Evolutionary conservation across 2,329 filamentous ascomycete species (phyloP).

Genomic region (Fusarium verticillioides): DNA sequence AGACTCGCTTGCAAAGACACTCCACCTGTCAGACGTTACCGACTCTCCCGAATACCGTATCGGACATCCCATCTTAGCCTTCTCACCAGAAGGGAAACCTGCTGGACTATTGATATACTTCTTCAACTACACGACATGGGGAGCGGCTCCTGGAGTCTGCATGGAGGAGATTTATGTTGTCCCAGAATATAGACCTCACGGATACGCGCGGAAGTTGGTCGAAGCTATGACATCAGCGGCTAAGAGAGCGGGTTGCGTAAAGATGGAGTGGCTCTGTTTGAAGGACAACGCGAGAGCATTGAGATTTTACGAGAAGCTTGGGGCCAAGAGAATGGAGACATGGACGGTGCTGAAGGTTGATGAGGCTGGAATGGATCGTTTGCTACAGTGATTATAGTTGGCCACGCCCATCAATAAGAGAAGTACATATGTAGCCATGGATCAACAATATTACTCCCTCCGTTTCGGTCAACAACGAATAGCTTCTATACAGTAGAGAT

Average conservation of each 20-base stretch:
- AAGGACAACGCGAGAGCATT: not conserved
- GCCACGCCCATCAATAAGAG: fast-evolving
- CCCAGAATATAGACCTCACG: not conserved
- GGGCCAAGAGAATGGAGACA: not conserved
- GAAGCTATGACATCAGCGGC: not conserved
- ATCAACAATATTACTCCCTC: too few species aligned
- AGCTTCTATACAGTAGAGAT: not conserved
- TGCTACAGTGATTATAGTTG: not conserved
- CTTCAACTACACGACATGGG: slow-evolving; percentile 11
- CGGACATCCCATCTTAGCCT: not conserved
- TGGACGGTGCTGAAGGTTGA: slow-evolving; percentile 12
- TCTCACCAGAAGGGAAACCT: not conserved
- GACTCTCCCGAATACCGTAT: not conserved
- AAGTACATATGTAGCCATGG: not conserved
- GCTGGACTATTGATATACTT: slow-evolving; percentile 8
- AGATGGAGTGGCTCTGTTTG: slow-evolving; percentile 17
- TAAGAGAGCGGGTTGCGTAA: not conserved
- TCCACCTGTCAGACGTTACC: not conserved
- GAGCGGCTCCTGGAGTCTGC: not conserved
- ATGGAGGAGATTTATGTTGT: slow-evolving; percentile 6
- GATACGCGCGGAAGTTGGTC: not conserved
- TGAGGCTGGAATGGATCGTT: not conserved
- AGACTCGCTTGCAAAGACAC: not conserved
- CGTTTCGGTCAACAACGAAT: not conserved
- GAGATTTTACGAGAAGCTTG: slow-evolving; percentile 7